These are phyloP conservation scores for Paxillus rubicundulus DNA, from an alignment of 768 basidiomycete species.

Conservation along the genomic window DNA sequence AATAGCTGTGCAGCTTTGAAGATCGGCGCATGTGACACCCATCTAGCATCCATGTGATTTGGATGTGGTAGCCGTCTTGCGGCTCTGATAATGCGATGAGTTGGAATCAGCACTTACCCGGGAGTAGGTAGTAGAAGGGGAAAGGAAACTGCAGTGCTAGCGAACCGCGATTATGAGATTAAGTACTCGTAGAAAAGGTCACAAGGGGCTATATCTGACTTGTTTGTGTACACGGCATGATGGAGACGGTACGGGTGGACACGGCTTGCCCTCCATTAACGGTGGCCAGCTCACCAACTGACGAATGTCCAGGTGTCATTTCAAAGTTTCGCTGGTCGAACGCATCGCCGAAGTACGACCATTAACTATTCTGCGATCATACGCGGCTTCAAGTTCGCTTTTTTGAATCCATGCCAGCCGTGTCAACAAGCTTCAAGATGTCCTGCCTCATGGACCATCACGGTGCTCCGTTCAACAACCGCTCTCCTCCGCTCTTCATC, in stretches of 20 bases:
- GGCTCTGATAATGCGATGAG: neutral
- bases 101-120: neutral
- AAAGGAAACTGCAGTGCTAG: neutral
- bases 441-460: neutral
- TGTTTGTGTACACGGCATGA: neutral
- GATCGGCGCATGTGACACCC: neutral
- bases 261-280: no score
- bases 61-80: neutral
- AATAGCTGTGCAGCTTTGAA: neutral
- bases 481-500: neutral
- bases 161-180: neutral
- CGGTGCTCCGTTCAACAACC: neutral
- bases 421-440: neutral
- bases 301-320: no score
- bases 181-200: neutral
- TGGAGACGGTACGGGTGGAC: neutral
- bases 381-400: neutral
- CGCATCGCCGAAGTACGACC: no score
- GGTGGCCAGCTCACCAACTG: no score
- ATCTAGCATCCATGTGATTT: conserved; percentile 2
- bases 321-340: no score
- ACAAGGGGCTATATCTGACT: neutral
- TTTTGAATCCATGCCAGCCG: neutral
- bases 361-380: no score
- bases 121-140: neutral